Evolutionary conservation across 495 filamentous ascomycete species (phyloP).

Genomic region (Neurospora sp.): DNA sequence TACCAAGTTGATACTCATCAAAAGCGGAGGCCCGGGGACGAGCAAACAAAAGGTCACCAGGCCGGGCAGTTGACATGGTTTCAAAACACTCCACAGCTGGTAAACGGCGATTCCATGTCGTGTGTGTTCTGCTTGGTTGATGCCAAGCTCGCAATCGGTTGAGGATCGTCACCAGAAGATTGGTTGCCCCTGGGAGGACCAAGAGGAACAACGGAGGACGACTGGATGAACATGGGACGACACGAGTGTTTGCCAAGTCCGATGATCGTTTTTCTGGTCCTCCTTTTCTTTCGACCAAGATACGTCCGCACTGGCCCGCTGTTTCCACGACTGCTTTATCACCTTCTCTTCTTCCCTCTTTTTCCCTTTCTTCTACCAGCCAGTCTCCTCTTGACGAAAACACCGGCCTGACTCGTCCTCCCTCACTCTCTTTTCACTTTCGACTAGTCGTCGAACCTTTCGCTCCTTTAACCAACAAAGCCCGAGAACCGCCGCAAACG

Average conservation of each 20-base stretch:
- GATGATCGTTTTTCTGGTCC: slow-evolving; percentile 1
- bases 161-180: background rate
- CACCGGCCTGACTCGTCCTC: background rate
- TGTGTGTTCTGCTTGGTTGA: background rate
- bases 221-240: background rate
- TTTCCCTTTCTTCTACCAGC: background rate
- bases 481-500: background rate
- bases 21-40: background rate
- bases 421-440: background rate
- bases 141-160: background rate
- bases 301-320: slow-evolving; percentile 4
- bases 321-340: slow-evolving; percentile 1
- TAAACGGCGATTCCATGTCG: background rate
- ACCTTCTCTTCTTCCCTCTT: background rate
- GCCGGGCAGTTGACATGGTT: background rate
- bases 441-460: background rate
- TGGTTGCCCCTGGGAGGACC: background rate
- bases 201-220: background rate
- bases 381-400: background rate
- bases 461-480: background rate
- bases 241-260: background rate
- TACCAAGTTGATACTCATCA: background rate
- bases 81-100: background rate
- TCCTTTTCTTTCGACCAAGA: slow-evolving; percentile 4
- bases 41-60: background rate